These are phyloP conservation scores for Didymella glomerata DNA, from an alignment of 2,329 filamentous ascomycete genomes.

Conservation along the genomic window DNA sequence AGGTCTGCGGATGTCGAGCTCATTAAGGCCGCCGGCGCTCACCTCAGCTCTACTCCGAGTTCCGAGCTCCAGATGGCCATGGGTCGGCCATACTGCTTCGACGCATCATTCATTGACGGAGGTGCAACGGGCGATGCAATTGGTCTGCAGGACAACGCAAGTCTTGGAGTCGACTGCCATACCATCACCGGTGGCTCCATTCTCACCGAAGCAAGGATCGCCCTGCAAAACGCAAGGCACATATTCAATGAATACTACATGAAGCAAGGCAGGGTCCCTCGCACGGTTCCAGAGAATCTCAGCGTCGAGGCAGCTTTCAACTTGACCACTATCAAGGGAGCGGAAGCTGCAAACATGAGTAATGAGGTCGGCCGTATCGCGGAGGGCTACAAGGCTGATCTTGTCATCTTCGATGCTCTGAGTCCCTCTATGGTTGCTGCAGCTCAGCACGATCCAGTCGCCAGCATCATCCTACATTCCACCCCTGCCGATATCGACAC, in stretches of 20 bases:
- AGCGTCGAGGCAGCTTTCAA: background rate
- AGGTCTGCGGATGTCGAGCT: background rate
- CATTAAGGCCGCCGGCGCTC: background rate
- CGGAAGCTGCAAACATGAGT: background rate
- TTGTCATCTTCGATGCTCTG: background rate
- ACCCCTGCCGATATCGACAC: constrained; percentile 18
- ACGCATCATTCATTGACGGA: background rate
- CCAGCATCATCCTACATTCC: background rate
- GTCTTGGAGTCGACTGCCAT: background rate
- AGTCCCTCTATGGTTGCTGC: background rate
- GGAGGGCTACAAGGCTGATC: background rate
- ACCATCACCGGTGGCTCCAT: background rate
- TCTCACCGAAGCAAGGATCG: background rate
- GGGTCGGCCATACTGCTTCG: background rate
- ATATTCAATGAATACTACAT: background rate
- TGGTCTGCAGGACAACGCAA: background rate
- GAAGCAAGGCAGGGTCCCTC: background rate
- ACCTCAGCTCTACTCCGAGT: background rate
- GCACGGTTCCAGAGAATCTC: background rate
- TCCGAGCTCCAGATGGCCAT: background rate
- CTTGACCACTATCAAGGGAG: background rate
- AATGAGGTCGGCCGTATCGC: background rate
- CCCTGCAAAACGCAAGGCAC: background rate
- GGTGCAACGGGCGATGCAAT: background rate
- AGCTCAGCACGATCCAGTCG: background rate